Evolutionary conservation across 2,329 filamentous ascomycete genomes (phyloP).

Genomic region (Coniochaeta sp.): DNA sequence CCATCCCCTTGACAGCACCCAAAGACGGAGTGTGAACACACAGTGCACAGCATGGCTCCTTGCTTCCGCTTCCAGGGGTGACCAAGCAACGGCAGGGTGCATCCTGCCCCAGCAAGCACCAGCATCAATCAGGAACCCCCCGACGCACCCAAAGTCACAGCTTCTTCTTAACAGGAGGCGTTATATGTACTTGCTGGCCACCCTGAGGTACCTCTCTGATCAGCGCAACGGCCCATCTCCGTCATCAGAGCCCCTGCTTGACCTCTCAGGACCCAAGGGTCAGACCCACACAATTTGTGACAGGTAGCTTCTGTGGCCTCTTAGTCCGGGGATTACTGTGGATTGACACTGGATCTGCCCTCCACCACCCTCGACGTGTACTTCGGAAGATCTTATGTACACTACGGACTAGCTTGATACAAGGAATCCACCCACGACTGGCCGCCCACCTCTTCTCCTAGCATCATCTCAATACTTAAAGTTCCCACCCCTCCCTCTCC

Average conservation of each 20-base stretch:
- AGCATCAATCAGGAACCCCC: conserved; percentile 20
- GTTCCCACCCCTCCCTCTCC: conserved; percentile 28
- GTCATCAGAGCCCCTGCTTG: conserved; percentile 32
- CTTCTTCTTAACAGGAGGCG: conserved; percentile 30
- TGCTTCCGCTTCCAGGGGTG: conserved; percentile 4
- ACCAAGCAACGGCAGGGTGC: neutral
- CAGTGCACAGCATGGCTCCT: neutral
- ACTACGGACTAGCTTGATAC: conserved; percentile 1
- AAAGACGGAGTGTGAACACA: neutral
- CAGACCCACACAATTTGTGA: conserved; percentile 49
- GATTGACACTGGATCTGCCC: conserved; percentile 45
- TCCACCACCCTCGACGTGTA: conserved; percentile 22
- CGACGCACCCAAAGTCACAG: conserved; percentile 26
- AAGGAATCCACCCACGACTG: neutral
- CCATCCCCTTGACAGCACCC: neutral
- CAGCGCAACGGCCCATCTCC: conserved; percentile 18
- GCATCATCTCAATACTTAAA: conserved; percentile 37
- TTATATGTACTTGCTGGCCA: conserved; percentile 26
- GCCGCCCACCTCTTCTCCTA: conserved; percentile 16
- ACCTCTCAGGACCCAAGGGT: conserved; percentile 14
- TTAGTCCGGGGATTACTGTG: conserved; percentile 36
- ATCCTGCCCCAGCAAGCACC: neutral
- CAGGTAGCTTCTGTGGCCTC: conserved; percentile 25
- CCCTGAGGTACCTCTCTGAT: conserved; percentile 18
- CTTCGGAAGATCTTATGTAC: conserved; percentile 37